Base-by-base conservation (phyloP, 2,329 filamentous ascomycete genomes). In the Remersonia thermophila region DNA sequence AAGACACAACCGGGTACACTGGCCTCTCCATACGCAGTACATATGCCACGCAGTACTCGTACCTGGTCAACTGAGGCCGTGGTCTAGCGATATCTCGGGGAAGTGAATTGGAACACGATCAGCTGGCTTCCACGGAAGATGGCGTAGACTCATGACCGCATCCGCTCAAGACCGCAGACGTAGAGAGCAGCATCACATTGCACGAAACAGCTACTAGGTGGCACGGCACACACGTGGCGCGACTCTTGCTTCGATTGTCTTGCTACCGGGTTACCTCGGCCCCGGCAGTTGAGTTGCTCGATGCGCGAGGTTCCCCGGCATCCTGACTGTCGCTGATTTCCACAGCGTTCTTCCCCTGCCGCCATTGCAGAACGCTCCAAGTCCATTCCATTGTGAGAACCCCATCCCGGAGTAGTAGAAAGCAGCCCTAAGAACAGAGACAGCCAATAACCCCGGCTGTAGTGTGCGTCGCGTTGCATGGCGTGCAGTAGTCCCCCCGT, bases 351-450 rank as follows among this genome's bases (percentile, higher is more conserved):
- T 36, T 32, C 34, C 34, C 39, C 17, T 36, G 31, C 36, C 35
- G 27, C 35, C 43, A 31, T 31, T 32, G 37, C 35, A 38, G 27
- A 40, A 30, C 39, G 46, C 47, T 46, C 48, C 49, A 53, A 53
- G 51, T 53, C 47, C 51, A 48, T 45, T 63, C 56, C 57, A 57
- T 61, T 65, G 7, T 63, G 56, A 54, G 59, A 62, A 57, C 60
- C 63, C 57, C 62, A 61, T 63, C 59, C 58, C 56, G 55, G 46
- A 56, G 55, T 58, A 60, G 55, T 58, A 60, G 58, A 65, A 62
- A 57, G 60, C 61, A 60, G 55, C 54, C 50, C 50, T 52, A 52
- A 52, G 43, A 52, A 58, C 56, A 59, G 56, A 56, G 57, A 58
- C 59, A 58, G 51, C 51, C 48, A 48, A 47, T n/a, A 23, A 23